A percentile compares a stretch with the other conserved stretches of the same genome.
Evolutionary conservation across 768 basidiomycete species (phyloP).

Genomic region (Sporobolomyces roseus): DNA sequence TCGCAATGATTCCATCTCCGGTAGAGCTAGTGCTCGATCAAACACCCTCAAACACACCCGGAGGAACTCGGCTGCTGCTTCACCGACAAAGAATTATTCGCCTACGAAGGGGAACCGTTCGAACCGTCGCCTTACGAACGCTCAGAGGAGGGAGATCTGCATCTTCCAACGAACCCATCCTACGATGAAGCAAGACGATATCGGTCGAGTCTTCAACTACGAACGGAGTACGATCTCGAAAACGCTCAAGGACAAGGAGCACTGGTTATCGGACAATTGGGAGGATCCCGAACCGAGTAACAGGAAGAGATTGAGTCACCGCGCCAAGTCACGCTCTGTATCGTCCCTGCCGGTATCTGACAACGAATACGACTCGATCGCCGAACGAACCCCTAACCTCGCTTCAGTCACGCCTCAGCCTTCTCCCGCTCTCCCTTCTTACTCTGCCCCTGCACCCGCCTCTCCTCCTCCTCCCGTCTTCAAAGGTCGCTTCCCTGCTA

Average conservation of each 20-base stretch:
- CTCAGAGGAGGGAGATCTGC: constrained; percentile 73
- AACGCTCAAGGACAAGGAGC: constrained; percentile 76
- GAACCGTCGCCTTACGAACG: constrained; percentile 57
- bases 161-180: constrained; percentile 62
- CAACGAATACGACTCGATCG: constrained; percentile 55
- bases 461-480: constrained; percentile 54
- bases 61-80: constrained; percentile 1
- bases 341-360: constrained; percentile 3
- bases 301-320: background rate
- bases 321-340: background rate
- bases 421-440: no score
- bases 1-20: constrained; percentile 3
- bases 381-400: constrained; percentile 63
- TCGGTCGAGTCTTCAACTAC: constrained; percentile 68
- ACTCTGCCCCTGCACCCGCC: no score
- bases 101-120: constrained; percentile 31
- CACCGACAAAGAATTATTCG: constrained; percentile 24
- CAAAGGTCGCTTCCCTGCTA: constrained; percentile 58
- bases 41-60: constrained; percentile 12
- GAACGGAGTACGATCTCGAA: constrained; percentile 93
- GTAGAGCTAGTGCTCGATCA: constrained; percentile 1
- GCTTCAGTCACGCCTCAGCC: constrained; percentile 4
- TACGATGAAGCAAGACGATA: constrained; percentile 74
- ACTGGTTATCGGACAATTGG: constrained; percentile 65
- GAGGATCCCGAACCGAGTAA: constrained; percentile 48